These are phyloP conservation scores for Solanum hybrid DNA, from an alignment of 305 asterid species.

Conservation along the genomic window DNA sequence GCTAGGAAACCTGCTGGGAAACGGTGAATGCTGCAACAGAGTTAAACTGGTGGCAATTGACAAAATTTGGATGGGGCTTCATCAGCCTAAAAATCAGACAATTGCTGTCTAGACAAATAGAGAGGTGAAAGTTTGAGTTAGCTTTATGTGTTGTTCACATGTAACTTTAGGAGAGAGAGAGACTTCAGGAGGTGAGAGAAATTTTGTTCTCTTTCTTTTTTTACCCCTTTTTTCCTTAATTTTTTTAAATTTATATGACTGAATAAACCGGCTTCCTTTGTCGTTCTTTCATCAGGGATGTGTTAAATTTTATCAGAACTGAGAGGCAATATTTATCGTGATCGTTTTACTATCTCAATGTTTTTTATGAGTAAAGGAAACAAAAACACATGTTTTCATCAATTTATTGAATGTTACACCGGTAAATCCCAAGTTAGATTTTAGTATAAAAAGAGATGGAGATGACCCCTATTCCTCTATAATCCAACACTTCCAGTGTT, in stretches of 20 bases:
- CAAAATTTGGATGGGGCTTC: not conserved
- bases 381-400: not conserved
- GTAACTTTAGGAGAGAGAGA: not conserved
- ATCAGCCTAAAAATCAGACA: not conserved
- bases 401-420: not conserved
- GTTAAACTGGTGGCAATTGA: not conserved
- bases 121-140: not conserved
- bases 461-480: not conserved
- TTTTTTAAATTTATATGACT: not conserved
- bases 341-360: not conserved
- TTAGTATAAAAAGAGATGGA: not conserved
- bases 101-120: not conserved
- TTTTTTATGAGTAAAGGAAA: not conserved
- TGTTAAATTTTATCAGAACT: not conserved
- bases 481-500: not conserved
- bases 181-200: not conserved
- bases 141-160: not conserved
- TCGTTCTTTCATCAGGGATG: not conserved
- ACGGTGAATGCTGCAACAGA: conserved; percentile 29
- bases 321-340: not conserved
- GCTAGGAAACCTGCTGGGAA: conserved; percentile 70
- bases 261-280: not conserved
- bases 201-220: not conserved
- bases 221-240: not conserved
- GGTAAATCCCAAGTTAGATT: not conserved